Evolutionary conservation across 495 filamentous ascomycete species (phyloP).

Genomic region (Hyaloscypha variabilis): DNA sequence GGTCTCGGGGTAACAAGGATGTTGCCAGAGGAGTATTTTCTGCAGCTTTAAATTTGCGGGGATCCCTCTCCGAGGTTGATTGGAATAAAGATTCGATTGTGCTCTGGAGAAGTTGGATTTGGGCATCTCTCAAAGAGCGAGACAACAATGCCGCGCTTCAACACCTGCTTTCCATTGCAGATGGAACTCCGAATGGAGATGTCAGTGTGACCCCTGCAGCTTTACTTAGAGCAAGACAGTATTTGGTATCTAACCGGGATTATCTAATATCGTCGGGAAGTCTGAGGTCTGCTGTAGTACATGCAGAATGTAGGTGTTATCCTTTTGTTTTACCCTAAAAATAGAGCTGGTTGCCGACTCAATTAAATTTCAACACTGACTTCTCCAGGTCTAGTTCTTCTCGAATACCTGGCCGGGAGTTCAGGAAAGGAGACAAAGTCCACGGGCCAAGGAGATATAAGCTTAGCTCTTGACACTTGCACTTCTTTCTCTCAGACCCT

Average conservation of each 20-base stretch:
- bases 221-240: constrained; percentile 57
- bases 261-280: constrained; percentile 53
- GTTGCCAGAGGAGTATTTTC: constrained; percentile 66
- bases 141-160: constrained; percentile 46
- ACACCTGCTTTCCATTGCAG: constrained; percentile 34
- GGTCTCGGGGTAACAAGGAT: constrained; percentile 52
- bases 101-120: constrained; percentile 73
- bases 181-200: constrained; percentile 18
- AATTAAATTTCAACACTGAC: neutral
- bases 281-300: constrained; percentile 47
- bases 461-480: constrained; percentile 44
- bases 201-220: constrained; percentile 36
- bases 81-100: constrained; percentile 34
- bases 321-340: neutral
- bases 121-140: constrained; percentile 60
- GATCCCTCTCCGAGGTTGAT: constrained; percentile 36
- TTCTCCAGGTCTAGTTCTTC: constrained; percentile 47
- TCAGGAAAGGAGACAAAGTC: constrained; percentile 38
- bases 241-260: constrained; percentile 58
- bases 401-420: constrained; percentile 59
- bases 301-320: constrained; percentile 49
- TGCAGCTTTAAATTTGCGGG: constrained; percentile 62
- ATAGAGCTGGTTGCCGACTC: neutral
- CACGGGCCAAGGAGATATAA: constrained; percentile 51
- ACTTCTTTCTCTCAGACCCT: constrained; percentile 38